A percentile compares a stretch with the other conserved stretches of the same genome.
phyloP scores from a whole-genome alignment of 192 early-diverging fungal species.

The Entomortierella lignicola region DNA sequence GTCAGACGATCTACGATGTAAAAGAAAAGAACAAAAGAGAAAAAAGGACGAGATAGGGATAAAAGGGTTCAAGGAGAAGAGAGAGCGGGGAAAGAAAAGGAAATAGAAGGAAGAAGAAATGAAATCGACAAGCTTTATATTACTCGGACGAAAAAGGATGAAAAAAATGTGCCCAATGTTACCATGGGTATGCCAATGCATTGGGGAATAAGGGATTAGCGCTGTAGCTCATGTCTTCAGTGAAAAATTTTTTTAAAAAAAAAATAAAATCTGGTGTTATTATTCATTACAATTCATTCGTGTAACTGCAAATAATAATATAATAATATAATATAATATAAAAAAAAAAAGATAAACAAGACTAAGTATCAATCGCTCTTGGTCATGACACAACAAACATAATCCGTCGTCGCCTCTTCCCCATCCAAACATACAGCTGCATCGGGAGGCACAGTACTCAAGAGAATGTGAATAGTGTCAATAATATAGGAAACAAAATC shows the following conservation, averaged over 20 bases:
- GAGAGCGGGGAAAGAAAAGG: background rate
- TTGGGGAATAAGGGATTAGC: background rate
- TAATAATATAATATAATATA: no score
- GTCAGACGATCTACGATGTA: background rate
- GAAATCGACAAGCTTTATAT: conserved; percentile 8
- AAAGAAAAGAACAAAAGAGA: background rate
- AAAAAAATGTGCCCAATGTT: conserved; percentile 1
- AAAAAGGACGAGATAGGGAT: background rate
- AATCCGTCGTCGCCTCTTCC: background rate
- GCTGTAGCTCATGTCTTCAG: background rate
- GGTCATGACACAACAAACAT: background rate
- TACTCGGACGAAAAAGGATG: background rate
- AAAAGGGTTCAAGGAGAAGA: background rate
- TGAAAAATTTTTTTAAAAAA: background rate
- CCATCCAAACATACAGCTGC: background rate
- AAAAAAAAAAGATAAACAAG: no score
- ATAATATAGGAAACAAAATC: no score
- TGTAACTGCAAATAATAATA: background rate
- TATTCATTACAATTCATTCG: conserved; percentile 25
- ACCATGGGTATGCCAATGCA: background rate
- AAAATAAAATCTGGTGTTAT: conserved; percentile 13
- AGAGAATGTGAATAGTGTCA: no score
- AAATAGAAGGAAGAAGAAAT: conserved; percentile 6
- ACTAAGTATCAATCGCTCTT: no score
- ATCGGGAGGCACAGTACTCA: no score